A percentile compares a stretch with the other conserved stretches of the same genome.
Conservation (phyloP, 176 grass and related monocot species). For the Raddia distichophylla region DNA sequence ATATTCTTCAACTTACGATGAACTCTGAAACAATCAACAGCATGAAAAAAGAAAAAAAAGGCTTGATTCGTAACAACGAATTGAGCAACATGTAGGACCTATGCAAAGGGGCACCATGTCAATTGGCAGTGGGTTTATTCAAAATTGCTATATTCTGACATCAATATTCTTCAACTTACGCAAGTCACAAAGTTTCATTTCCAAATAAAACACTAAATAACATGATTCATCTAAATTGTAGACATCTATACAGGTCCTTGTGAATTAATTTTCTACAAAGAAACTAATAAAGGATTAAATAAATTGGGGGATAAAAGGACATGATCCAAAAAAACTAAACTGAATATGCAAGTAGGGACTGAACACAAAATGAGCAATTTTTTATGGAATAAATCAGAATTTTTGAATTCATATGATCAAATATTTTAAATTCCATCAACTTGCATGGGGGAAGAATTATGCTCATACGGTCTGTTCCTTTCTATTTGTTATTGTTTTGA, state of each 20-base stretch:
- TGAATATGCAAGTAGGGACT: not conserved
- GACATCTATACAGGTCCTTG: not conserved
- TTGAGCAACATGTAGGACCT: too few species aligned
- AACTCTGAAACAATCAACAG: too few species aligned
- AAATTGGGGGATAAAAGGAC: not conserved
- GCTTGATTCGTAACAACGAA: too few species aligned
- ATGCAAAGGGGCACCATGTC: too few species aligned
- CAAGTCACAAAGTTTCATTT: not conserved
- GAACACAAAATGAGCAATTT: not conserved
- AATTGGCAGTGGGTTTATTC: too few species aligned
- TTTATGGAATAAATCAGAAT: not conserved
- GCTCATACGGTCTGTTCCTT: not conserved
- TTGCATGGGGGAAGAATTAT: not conserved
- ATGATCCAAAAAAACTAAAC: constrained; percentile 6
- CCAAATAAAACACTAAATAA: not conserved
- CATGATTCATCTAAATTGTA: not conserved
- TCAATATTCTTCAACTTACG: not conserved
- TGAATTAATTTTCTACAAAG: not conserved
- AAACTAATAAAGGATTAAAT: not conserved
- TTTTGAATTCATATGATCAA: not conserved
- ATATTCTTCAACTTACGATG: too few species aligned
- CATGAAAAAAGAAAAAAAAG: too few species aligned
- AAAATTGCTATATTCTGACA: not conserved
- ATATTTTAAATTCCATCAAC: not conserved
- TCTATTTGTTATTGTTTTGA: not conserved